Evolutionary conservation across 139 green algal species (phyloP).

Genomic region (Astrephomene gubernaculifera): DNA sequence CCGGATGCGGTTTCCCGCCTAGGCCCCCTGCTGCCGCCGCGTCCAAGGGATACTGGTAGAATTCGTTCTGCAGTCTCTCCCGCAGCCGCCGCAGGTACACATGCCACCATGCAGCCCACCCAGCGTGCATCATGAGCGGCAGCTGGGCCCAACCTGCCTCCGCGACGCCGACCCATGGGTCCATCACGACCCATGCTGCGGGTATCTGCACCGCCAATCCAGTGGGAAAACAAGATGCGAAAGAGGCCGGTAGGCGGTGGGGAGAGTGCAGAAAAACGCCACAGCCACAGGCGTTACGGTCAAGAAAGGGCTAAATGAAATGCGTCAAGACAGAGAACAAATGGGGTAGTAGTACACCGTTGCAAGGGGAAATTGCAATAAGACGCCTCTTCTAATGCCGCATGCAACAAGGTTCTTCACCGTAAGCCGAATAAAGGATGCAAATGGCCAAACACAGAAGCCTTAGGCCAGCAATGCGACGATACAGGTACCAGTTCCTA

Average conservation of each 20-base stretch:
- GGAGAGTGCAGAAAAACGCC: too few relatives aligned
- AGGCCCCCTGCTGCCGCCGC: too few relatives aligned
- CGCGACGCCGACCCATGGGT: conserved; percentile 12
- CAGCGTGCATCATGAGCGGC: conserved; percentile 23
- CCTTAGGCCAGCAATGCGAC: neutral
- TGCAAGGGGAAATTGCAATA: neutral
- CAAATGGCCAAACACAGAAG: neutral
- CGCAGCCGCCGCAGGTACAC: neutral
- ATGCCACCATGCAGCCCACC: conserved; percentile 32
- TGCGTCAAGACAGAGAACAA: neutral
- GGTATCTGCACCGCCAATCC: neutral
- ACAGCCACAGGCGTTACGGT: too few relatives aligned
- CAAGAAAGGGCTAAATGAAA: too few relatives aligned
- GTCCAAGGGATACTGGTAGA: too few relatives aligned
- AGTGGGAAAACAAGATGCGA: neutral
- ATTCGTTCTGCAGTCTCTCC: neutral
- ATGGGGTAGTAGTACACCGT: neutral
- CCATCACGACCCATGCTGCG: neutral
- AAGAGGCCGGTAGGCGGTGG: neutral
- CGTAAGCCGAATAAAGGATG: neutral
- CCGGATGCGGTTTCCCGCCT: too few relatives aligned
- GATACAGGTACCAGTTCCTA: neutral
- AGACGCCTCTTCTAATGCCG: neutral
- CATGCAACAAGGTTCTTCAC: neutral
- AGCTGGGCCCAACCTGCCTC: conserved; percentile 41